A percentile compares a stretch with the other conserved stretches of the same genome.
Conservation (phyloP, 2,329 filamentous ascomycete genomes). For the Talaromyces sp. region DNA sequence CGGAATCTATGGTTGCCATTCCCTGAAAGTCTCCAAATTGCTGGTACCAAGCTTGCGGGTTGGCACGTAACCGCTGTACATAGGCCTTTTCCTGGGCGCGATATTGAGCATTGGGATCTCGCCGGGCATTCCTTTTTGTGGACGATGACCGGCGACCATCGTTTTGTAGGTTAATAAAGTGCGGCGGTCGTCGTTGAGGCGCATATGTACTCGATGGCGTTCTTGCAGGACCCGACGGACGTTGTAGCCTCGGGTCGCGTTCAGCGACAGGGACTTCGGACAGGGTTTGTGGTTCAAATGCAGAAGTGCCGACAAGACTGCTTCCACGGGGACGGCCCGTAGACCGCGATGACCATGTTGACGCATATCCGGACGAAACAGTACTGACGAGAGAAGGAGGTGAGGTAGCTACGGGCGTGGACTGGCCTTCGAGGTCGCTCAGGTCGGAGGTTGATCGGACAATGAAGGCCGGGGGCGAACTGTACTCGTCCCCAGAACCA, state of each 20-base stretch:
- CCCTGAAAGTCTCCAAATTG: slow-evolving; percentile 61
- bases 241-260: slow-evolving; percentile 55
- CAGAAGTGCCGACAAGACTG: slow-evolving; percentile 43
- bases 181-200: slow-evolving; percentile 56
- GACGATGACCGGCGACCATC: slow-evolving; percentile 59
- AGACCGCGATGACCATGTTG: slow-evolving; percentile 39
- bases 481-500: slow-evolving; percentile 44
- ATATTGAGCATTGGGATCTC: slow-evolving; percentile 71
- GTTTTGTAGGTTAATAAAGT: slow-evolving; percentile 48
- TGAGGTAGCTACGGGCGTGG: slow-evolving; percentile 33
- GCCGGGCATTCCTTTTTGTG: slow-evolving; percentile 52
- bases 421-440: slow-evolving; percentile 33
- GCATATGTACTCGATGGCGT: slow-evolving; percentile 81
- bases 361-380: slow-evolving; percentile 26
- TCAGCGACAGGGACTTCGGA: slow-evolving; percentile 33
- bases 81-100: slow-evolving; percentile 91
- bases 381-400: slow-evolving; percentile 34
- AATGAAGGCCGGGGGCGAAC: slow-evolving; percentile 34
- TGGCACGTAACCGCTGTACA: slow-evolving; percentile 83
- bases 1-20: slow-evolving; percentile 73
- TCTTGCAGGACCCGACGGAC: slow-evolving; percentile 66
- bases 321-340: slow-evolving; percentile 43
- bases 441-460: slow-evolving; percentile 34
- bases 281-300: slow-evolving; percentile 40
- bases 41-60: slow-evolving; percentile 71